phyloP scores from a whole-genome alignment of 78 protist species.

The Dictyostelium purpureum region DNA sequence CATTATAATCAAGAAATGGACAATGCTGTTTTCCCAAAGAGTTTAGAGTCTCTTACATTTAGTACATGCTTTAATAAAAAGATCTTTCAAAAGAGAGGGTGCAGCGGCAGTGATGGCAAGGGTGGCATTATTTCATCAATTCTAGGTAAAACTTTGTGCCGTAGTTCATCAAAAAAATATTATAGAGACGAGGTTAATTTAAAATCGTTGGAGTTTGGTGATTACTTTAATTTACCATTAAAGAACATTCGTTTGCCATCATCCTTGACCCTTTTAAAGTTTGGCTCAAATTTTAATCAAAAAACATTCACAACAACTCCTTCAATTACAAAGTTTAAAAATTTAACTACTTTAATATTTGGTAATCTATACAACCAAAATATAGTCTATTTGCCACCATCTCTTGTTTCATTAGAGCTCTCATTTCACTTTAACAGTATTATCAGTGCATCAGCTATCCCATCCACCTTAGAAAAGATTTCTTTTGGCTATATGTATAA shows the following conservation, averaged over 20 bases:
- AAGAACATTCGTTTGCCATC: not conserved
- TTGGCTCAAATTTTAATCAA: not conserved
- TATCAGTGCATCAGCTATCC: not conserved
- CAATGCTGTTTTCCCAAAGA: not conserved
- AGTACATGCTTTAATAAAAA: not conserved
- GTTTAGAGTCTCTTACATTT: not conserved
- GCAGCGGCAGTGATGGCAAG: too few species aligned
- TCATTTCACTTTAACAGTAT: slow-evolving; percentile 2
- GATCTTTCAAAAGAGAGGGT: not conserved
- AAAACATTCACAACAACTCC: too few species aligned
- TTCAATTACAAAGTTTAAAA: not conserved
- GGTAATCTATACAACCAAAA: slow-evolving; percentile 1
- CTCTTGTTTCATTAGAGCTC: not conserved
- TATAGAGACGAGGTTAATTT: not conserved
- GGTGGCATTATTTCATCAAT: too few species aligned
- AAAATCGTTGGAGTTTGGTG: not conserved
- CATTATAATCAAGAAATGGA: not conserved
- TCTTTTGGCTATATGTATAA: not conserved
- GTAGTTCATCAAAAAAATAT: not conserved
- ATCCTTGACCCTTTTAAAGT: not conserved
- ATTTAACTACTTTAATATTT: not conserved
- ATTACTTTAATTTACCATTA: not conserved
- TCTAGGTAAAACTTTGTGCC: too few species aligned
- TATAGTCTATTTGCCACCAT: not conserved
- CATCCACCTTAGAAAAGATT: not conserved